Evolutionary conservation across 169 alveolate species (phyloP), one percentile per base, ranked within the genome.

Genomic region (Eimeria brunetti): DNA sequence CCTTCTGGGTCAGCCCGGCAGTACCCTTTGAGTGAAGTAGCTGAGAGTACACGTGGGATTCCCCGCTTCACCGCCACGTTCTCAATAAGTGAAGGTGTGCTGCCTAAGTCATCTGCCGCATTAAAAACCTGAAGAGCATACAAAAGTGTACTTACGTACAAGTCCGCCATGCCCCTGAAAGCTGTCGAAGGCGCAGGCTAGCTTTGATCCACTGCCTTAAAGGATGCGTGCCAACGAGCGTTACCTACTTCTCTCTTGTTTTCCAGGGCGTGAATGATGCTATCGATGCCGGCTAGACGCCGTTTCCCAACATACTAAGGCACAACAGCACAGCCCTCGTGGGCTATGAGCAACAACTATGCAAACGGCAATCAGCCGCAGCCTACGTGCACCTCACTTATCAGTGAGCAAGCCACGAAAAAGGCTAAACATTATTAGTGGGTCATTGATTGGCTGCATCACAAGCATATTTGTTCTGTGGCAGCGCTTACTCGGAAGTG

Each of bases 1-100:
- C 93, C 93, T 8, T 86, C 83, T n/a, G 93, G 93, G 3, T 86
- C 93, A n/a, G 93, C 93, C 51, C 93, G 80, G 83, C 93, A 86
- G 38, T 86, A 86, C 18, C 93, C 93, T 64, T 86, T 60, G 33
- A 86, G 83, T 44, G 93, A 62, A 2, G 93, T 86, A 24, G 83
- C 93, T 24, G 93, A 36, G 16, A 86, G 81, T 64, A 86, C n/a
- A 41, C 93, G 93, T 60, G 81, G 93, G 14, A 4, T 20, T 4
- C 38, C 49, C 41, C 44, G 44, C 62, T n/a, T 60, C 67, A 27
- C 41, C 20, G 51, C 84, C 27, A 38, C n/a, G 84, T 27, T 41
- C 53, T 44, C 51, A 22, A 4, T 84, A 16, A 6, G n/a, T 60
- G 24, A 11, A 4, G 36, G 53, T 33, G 49, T 86, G 84, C n/a